Evolutionary conservation across 208 protist genomes (phyloP).

Genomic region (Novymonas esmeraldas): DNA sequence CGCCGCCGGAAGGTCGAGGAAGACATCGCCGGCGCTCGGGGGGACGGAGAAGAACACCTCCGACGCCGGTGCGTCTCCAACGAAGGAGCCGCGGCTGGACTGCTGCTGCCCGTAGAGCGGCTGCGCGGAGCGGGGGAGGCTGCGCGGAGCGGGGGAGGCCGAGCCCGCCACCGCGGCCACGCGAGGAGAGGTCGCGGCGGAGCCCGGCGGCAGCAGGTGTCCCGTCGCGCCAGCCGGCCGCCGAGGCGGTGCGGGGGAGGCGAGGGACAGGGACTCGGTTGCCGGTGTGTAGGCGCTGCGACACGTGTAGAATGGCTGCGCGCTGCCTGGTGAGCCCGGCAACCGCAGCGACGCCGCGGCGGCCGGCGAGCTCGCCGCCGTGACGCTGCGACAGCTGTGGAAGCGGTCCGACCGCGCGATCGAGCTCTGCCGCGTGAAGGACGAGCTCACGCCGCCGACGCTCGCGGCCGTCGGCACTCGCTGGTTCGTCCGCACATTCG

Average conservation of each 20-base stretch:
- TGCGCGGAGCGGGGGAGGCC: constrained; percentile 9
- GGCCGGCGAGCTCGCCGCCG: neutral
- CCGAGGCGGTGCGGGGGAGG: too few relatives aligned
- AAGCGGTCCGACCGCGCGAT: constrained; percentile 22
- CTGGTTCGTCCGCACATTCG: constrained; percentile 16
- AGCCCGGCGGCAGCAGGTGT: neutral
- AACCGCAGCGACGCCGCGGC: too few relatives aligned
- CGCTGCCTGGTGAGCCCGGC: too few relatives aligned
- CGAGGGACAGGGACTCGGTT: neutral
- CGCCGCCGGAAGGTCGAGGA: constrained; percentile 16
- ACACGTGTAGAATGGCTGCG: constrained; percentile 5
- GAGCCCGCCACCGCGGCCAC: too few relatives aligned
- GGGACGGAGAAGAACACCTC: constrained; percentile 22
- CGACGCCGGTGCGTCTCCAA: constrained; percentile 3
- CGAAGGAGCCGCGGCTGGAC: constrained; percentile 1
- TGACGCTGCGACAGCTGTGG: constrained; percentile 23
- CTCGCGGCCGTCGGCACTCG: constrained; percentile 7
- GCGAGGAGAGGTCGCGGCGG: neutral
- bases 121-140: constrained; percentile 9
- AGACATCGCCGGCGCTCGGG: constrained; percentile 6
- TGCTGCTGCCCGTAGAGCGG: constrained; percentile 6
- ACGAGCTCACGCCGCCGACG: neutral
- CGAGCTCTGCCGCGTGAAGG: constrained; percentile 19
- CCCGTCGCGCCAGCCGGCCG: too few relatives aligned
- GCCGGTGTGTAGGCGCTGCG: constrained; percentile 3